Percentiles rank a stretch among this genome's conserved stretches.
phyloP scores from a whole-genome alignment of 2,329 filamentous ascomycete species.

The Penicillium griseofulvum region DNA sequence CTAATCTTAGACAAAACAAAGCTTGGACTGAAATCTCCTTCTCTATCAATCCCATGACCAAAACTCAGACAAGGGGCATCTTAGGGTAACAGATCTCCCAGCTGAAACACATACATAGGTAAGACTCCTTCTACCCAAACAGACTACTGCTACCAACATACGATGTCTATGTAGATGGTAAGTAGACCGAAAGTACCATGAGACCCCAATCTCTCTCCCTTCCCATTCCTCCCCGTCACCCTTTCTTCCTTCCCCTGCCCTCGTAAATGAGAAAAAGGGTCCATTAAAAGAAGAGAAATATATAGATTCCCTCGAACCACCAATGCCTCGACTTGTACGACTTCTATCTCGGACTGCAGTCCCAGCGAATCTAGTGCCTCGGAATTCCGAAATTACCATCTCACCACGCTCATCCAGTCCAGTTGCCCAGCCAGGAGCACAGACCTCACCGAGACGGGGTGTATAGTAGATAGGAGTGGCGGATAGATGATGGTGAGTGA shows the following conservation, averaged over 20 bases:
- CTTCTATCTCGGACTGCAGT: slow-evolving; percentile 7
- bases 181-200: not conserved
- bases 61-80: not conserved
- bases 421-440: slow-evolving; percentile 2
- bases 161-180: not conserved
- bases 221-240: not conserved
- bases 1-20: slow-evolving; percentile 2
- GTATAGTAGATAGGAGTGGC: not conserved
- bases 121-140: too few relatives aligned
- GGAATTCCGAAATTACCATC: slow-evolving; percentile 15
- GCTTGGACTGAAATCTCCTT: not conserved
- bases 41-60: not conserved
- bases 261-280: not conserved
- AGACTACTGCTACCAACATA: not conserved
- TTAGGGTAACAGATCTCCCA: not conserved
- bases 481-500: not conserved
- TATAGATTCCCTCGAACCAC: not conserved
- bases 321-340: slow-evolving; percentile 9
- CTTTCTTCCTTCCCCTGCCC: not conserved
- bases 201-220: not conserved
- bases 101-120: slow-evolving; percentile 1
- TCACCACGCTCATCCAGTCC: slow-evolving; percentile 9
- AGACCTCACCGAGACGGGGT: not conserved
- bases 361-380: slow-evolving; percentile 13
- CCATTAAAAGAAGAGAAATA: not conserved